A percentile compares a stretch with the other conserved stretches of the same genome.
Conservation (phyloP, 1,139 yeast genomes). For the Pichia cactophila region DNA sequence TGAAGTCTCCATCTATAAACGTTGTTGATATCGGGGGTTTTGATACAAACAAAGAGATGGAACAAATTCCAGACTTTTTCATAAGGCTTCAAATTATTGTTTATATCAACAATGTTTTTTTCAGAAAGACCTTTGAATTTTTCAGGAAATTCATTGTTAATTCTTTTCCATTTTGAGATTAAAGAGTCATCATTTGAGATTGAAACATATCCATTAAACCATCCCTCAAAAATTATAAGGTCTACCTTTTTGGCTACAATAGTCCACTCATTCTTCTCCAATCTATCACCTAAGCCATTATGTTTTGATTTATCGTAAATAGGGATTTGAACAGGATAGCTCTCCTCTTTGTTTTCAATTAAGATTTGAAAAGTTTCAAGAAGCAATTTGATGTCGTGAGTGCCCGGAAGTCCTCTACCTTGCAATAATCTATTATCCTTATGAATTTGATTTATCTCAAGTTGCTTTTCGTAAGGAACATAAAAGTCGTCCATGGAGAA, state of each 20-base stretch:
- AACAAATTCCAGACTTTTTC: conserved; percentile 49
- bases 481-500: conserved; percentile 87
- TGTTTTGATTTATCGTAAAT: conserved; percentile 70
- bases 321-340: conserved; percentile 60
- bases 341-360: conserved; percentile 24
- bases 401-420: conserved; percentile 91
- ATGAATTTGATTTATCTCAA: conserved; percentile 30
- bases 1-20: conserved; percentile 78
- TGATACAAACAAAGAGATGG: conserved; percentile 55
- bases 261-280: conserved; percentile 33
- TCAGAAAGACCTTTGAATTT: conserved; percentile 22
- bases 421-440: conserved; percentile 50
- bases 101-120: conserved; percentile 35
- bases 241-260: conserved; percentile 37
- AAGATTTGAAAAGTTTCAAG: conserved; percentile 26
- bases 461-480: conserved; percentile 56
- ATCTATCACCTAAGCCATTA: conserved; percentile 75
- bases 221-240: conserved; percentile 79
- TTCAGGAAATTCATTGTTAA: conserved; percentile 14
- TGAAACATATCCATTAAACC: conserved; percentile 80
- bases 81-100: conserved; percentile 44
- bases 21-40: conserved; percentile 50
- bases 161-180: conserved; percentile 18
- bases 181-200: conserved; percentile 28
- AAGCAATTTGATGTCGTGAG: conserved; percentile 63